Evolutionary conservation across 2,329 filamentous ascomycete species (phyloP), one percentile per base, ranked within the genome.

Genomic region (Chaetomiaceae sp.): DNA sequence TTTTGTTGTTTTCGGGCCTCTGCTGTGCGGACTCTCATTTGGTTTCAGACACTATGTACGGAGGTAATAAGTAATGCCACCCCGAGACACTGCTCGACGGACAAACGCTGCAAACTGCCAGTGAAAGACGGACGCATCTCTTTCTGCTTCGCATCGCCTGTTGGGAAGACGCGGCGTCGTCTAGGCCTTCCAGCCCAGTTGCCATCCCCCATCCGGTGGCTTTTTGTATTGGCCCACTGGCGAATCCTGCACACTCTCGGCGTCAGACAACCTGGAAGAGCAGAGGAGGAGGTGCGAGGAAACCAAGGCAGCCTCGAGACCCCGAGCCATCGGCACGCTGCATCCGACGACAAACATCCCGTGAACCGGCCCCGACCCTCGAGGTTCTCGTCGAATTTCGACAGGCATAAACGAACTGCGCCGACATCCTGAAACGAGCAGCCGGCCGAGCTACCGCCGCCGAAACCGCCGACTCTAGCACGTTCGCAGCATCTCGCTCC

Each of bases 361-460:
- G n/a, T n/a, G n/a, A n/a, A n/a, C n/a, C n/a, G n/a, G 20, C 25
- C 38, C 2, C 12, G 19, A 31, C 4, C 8, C 17, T 36, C 19
- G 43, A 36, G 9, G 6, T 36, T 14, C 31, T 25, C 19, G 25
- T 27, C 5, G 37, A n/a, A 25, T 23, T 22, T 17, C 44, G 38
- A 42, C 40, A 20, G 20, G 20, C 34, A 45, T 40, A 54, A 46
- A 34, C 42, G 42, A 54, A 29, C 20, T 47, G 36, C 40, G 47
- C 42, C 36, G 14, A 27, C n/a, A 20, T 2, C 8, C 17, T 25
- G 22, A n/a, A n/a, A n/a, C n/a, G n/a, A n/a, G n/a, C n/a, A n/a
- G n/a, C n/a, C 44, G 47, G 33, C 56, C 54, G 51, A 59, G 22
- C 47, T 57, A 55, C n/a, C 51, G 48, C 57, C 52, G 54, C 36